These are phyloP conservation scores for Leccinum huronense DNA, from an alignment of 1,284 basidiomycete genomes.

Conservation along the genomic window DNA sequence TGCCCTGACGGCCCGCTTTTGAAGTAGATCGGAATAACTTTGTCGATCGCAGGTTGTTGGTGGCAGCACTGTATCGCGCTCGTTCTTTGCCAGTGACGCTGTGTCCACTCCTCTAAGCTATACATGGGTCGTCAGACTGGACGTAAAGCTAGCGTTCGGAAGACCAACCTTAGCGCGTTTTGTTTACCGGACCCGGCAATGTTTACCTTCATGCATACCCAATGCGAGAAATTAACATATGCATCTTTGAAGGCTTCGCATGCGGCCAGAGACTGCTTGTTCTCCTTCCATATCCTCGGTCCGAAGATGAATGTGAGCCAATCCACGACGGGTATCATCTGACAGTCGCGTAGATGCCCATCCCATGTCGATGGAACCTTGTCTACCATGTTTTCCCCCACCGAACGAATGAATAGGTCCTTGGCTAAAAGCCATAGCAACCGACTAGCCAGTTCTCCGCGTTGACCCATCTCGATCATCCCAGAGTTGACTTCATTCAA, in stretches of 20 bases:
- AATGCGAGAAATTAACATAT: slow-evolving; percentile 17
- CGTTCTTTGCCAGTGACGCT: slow-evolving; percentile 14
- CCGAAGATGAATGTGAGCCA: slow-evolving; percentile 22
- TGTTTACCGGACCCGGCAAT: background rate
- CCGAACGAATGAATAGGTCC: slow-evolving; percentile 1
- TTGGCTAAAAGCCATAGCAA: slow-evolving; percentile 14
- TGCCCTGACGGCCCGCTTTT: slow-evolving; percentile 1
- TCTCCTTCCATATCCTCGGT: slow-evolving; percentile 1
- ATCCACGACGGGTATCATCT: slow-evolving; percentile 8
- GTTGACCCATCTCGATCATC: slow-evolving; percentile 1
- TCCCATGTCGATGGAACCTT: background rate
- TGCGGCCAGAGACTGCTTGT: background rate
- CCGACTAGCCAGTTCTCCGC: background rate
- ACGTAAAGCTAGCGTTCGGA: background rate
- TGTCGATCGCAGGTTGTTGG: slow-evolving; percentile 10
- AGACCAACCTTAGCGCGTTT: background rate
- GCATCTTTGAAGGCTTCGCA: slow-evolving; percentile 3
- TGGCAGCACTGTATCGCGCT: slow-evolving; percentile 12
- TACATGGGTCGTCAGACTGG: background rate
- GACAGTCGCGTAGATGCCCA: slow-evolving; percentile 5
- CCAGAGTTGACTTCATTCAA: background rate
- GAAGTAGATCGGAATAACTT: slow-evolving; percentile 20
- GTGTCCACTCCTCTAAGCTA: background rate
- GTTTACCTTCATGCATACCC: slow-evolving; percentile 13
- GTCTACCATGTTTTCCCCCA: background rate